Evolutionary conservation across 352 stramenopile genomes (phyloP).

Genomic region (Phytopythium aichiense): DNA sequence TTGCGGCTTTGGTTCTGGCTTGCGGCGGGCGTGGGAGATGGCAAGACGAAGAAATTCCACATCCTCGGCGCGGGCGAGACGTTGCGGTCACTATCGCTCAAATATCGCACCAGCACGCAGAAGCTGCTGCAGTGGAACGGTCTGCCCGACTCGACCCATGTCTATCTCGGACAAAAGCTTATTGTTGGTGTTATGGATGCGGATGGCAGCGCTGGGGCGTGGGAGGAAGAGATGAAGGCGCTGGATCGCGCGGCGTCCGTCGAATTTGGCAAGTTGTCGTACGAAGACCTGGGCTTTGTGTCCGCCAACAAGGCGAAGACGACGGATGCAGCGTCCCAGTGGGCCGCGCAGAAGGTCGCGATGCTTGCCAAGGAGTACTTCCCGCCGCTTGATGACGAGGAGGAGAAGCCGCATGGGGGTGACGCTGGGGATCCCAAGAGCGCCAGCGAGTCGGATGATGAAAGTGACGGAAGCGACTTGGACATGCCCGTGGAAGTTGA

Average conservation of each 20-base stretch:
- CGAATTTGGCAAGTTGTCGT: constrained; percentile 53
- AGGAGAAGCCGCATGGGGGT: constrained; percentile 9
- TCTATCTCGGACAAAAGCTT: constrained; percentile 75
- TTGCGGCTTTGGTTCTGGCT: constrained; percentile 73
- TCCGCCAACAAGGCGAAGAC: constrained; percentile 47
- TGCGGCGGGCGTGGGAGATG: constrained; percentile 30
- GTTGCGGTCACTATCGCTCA: constrained; percentile 64
- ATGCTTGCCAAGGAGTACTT: constrained; percentile 72
- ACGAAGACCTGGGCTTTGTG: constrained; percentile 66
- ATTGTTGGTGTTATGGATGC: constrained; percentile 52
- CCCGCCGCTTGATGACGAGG: constrained; percentile 31
- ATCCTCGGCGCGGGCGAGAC: constrained; percentile 69
- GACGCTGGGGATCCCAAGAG: constrained; percentile 12
- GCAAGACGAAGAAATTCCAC: constrained; percentile 62
- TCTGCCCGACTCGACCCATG: constrained; percentile 59
- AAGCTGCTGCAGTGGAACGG: constrained; percentile 70
- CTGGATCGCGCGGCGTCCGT: constrained; percentile 45
- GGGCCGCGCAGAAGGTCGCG: constrained; percentile 43
- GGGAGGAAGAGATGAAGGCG: constrained; percentile 52
- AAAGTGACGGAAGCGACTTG: constrained; percentile 25
- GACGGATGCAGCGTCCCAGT: constrained; percentile 53
- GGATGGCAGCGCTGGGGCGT: constrained; percentile 14
- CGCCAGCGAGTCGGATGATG: constrained; percentile 11
- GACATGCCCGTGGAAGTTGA: constrained; percentile 31
- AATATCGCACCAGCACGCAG: constrained; percentile 71